Evolutionary conservation across 495 filamentous ascomycete species (phyloP).

Genomic region (Filosporella fistucella): DNA sequence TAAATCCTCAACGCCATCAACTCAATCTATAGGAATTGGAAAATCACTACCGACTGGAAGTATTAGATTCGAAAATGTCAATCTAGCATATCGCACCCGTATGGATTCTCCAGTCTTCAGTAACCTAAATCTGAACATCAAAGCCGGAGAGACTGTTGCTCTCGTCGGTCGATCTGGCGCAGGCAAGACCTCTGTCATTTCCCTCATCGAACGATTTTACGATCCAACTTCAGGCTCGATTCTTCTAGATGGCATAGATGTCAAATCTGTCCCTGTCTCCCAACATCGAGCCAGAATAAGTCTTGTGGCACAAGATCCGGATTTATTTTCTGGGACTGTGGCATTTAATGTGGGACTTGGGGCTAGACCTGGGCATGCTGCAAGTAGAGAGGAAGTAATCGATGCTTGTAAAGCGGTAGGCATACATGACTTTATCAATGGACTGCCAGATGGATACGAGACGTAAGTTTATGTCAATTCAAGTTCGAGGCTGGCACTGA

Average conservation of each 20-base stretch:
- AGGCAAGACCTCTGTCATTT: constrained; percentile 49
- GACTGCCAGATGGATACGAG: constrained; percentile 57
- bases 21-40: neutral
- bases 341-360: constrained; percentile 46
- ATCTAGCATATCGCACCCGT: constrained; percentile 46
- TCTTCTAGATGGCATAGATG: constrained; percentile 43
- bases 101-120: constrained; percentile 35
- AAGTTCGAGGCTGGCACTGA: neutral
- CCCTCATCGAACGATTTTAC: constrained; percentile 46
- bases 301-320: constrained; percentile 44
- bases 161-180: constrained; percentile 56
- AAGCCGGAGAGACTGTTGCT: constrained; percentile 44
- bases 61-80: constrained; percentile 32
- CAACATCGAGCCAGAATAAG: constrained; percentile 25
- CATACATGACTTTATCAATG: constrained; percentile 54
- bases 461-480: constrained; percentile 31
- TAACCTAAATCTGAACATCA: constrained; percentile 35
- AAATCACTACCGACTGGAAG: no score
- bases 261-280: constrained; percentile 22
- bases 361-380: constrained; percentile 24
- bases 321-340: constrained; percentile 43
- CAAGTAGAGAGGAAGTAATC: constrained; percentile 23
- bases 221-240: constrained; percentile 39
- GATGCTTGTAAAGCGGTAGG: constrained; percentile 25
- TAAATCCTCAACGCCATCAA: neutral